Evolutionary conservation across 1,284 basidiomycete genomes (phyloP).

Genomic region (Garcileccinum viscosum): DNA sequence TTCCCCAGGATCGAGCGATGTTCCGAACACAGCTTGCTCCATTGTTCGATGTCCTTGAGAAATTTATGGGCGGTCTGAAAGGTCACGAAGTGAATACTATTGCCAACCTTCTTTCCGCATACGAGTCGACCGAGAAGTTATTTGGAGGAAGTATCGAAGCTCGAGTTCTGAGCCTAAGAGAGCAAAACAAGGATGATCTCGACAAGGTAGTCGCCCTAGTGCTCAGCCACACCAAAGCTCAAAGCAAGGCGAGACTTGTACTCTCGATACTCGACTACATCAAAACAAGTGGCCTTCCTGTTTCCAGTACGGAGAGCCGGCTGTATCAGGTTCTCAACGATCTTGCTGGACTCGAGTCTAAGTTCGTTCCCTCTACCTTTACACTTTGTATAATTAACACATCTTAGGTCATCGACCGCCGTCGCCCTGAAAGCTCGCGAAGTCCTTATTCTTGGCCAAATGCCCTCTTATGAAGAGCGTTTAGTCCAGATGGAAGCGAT

Average conservation of each 20-base stretch:
- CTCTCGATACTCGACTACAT: conserved; percentile 18
- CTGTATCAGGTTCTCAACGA: conserved; percentile 48
- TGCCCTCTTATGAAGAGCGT: conserved; percentile 97
- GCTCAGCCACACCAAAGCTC: conserved; percentile 42
- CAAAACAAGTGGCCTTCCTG: too few species aligned
- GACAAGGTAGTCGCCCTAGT: conserved; percentile 90
- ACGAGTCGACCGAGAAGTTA: conserved; percentile 87
- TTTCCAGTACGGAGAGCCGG: too few species aligned
- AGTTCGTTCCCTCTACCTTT: conserved; percentile 51
- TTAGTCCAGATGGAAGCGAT: conserved; percentile 93
- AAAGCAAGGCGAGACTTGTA: conserved; percentile 28
- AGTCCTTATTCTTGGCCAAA: conserved; percentile 93
- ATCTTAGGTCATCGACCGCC: conserved; percentile 77
- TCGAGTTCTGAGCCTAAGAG: conserved; percentile 88
- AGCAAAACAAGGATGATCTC: conserved; percentile 91
- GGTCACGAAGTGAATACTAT: conserved; percentile 85
- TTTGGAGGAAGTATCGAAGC: conserved; percentile 95
- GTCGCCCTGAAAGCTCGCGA: conserved; percentile 97
- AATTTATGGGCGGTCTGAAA: conserved; percentile 85
- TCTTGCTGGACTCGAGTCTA: conserved; percentile 85
- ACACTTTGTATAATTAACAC: conserved; percentile 8
- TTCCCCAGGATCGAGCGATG: conserved; percentile 82
- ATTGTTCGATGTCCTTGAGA: conserved; percentile 81
- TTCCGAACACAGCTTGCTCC: conserved; percentile 77
- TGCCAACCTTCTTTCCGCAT: conserved; percentile 74